Base-by-base conservation (phyloP, 257 asterid genomes). In the Ballota nigra region DNA sequence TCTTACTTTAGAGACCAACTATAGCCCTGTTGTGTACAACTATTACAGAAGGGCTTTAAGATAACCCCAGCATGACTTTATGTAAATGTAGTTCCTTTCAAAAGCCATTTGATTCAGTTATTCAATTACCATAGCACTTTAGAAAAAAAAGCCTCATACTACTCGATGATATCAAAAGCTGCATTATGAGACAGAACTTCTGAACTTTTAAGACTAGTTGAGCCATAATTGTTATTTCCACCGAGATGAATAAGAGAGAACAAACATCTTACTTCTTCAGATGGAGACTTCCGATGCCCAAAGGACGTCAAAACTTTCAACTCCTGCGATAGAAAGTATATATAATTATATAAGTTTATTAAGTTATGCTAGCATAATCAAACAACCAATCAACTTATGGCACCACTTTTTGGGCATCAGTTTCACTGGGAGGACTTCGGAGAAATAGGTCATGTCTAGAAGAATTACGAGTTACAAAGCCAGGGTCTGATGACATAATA, bases 401-500 rank as follows among this genome's bases (percentile, higher is more conserved):
- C 26, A 79, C 88, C 85, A 75, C 84, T 72, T 10, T 72, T 45
- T 40, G 72, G 57, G 61, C 59, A 74, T 81, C 78, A 72, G 63
- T 70, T 69, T 81, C 78, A 6, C 63, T 5, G 6, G 24, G 49
- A 74, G 71, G 66, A 68, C 40, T 67, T 63, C 11, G 63, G 41
- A 73, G 74, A 75, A 13, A 43, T 15, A 28, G 68, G 29, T 66
- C 73, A 18, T 41, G 68, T 36, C 63, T 40, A 76, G 82, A 41
- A 68, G 77, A 58, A 52, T 70, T 47, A 61, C 7, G 38, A 58
- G 70, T 13, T 51, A 81, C 75, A 79, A 72, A 41, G 20, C 88
- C 88, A 28, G 90, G 90, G 78, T 86, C 90, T 23, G 59, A 36
- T 23, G 74, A 75, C 76, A 81, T 66, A 78, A 83, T 71, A 69